phyloP scores from a whole-genome alignment of 192 early-diverging fungal genomes.

The Kickxella alabastrina region DNA sequence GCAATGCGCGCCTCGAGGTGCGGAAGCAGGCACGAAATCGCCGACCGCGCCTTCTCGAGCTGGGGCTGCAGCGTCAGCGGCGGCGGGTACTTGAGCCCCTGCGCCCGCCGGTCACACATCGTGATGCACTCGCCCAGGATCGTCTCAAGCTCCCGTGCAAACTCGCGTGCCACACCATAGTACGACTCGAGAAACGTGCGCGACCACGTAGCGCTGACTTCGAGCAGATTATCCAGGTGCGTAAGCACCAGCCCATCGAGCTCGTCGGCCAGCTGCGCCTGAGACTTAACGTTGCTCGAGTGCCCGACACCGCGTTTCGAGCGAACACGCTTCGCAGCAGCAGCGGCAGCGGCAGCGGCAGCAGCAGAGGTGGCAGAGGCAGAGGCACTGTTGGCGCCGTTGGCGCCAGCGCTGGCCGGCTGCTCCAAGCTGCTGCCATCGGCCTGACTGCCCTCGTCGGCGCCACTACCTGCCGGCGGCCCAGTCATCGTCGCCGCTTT shows the following conservation, averaged over 20 bases:
- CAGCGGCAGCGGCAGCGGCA: not conserved
- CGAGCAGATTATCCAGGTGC: constrained; percentile 53
- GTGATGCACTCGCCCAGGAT: constrained; percentile 54
- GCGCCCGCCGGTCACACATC: constrained; percentile 52
- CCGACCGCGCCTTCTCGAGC: constrained; percentile 29
- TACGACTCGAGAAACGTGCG: constrained; percentile 54
- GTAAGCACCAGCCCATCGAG: constrained; percentile 46
- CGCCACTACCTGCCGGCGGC: not conserved
- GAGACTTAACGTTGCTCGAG: constrained; percentile 11
- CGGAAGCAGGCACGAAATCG: constrained; percentile 40
- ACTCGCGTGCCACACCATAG: constrained; percentile 54
- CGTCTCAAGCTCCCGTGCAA: constrained; percentile 53
- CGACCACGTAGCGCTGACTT: constrained; percentile 52
- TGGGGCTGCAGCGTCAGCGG: constrained; percentile 48
- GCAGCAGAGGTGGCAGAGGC: no score
- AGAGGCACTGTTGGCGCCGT: no score
- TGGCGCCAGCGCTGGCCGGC: not conserved
- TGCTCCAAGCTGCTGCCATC: not conserved
- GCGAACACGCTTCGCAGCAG: not conserved
- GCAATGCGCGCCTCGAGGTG: constrained; percentile 42
- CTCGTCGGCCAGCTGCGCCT: constrained; percentile 31
- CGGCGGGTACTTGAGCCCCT: constrained; percentile 51
- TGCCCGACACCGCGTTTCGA: constrained; percentile 8
- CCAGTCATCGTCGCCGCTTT: constrained; percentile 17
- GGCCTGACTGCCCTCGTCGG: constrained; percentile 1